Percentiles rank a stretch among this genome's conserved stretches.
Evolutionary conservation across 2,329 filamentous ascomycete species (phyloP).

Genomic region (Knufia petricola): DNA sequence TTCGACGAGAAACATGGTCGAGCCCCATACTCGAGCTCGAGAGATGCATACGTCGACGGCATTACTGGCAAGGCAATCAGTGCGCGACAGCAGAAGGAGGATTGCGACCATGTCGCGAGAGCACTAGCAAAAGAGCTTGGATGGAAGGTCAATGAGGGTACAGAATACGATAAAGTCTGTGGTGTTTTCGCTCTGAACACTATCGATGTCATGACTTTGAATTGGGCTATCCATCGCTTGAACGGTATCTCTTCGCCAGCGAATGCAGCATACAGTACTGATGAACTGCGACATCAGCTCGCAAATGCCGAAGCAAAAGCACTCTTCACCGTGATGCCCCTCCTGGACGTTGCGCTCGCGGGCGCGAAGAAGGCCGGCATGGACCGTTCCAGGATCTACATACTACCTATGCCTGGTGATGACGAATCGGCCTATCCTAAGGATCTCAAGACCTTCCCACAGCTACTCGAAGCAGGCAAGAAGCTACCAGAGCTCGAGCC

Average conservation of each 20-base stretch:
- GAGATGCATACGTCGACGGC: slow-evolving; percentile 67
- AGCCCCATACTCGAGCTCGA: slow-evolving; percentile 51
- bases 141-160: slow-evolving; percentile 59
- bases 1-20: slow-evolving; percentile 62
- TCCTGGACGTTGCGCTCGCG: slow-evolving; percentile 54
- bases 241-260: slow-evolving; percentile 66
- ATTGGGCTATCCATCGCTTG: slow-evolving; percentile 64
- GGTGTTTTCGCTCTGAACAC: slow-evolving; percentile 73
- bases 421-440: slow-evolving; percentile 18
- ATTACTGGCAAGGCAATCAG: slow-evolving; percentile 60
- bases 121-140: slow-evolving; percentile 61
- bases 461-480: slow-evolving; percentile 54
- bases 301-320: slow-evolving; percentile 58
- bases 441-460: slow-evolving; percentile 53
- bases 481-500: slow-evolving; percentile 31
- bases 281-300: slow-evolving; percentile 63
- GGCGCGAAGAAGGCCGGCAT: slow-evolving; percentile 57
- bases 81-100: slow-evolving; percentile 51
- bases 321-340: slow-evolving; percentile 61
- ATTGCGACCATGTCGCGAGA: slow-evolving; percentile 58
- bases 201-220: slow-evolving; percentile 65
- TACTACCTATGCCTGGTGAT: slow-evolving; percentile 53
- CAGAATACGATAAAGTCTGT: slow-evolving; percentile 73
- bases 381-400: slow-evolving; percentile 54
- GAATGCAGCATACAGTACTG: slow-evolving; percentile 62